phyloP scores from a whole-genome alignment of 2,329 filamentous ascomycete species.

The Byssothecium circinans region DNA sequence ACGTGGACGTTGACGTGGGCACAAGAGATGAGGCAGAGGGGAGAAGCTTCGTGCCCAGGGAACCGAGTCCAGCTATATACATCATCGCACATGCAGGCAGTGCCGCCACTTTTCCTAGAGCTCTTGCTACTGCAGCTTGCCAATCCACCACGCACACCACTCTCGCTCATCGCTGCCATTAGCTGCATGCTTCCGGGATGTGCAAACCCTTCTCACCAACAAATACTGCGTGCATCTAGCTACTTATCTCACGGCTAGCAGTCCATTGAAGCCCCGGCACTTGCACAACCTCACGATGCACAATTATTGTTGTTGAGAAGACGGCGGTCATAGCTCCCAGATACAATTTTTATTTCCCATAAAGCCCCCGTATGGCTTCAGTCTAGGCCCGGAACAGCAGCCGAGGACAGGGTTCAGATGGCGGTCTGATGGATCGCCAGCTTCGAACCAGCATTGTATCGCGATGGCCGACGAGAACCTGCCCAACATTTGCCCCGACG shows the following conservation, averaged over 20 bases:
- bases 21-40: too few relatives aligned
- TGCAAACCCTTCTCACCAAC: conserved; percentile 1
- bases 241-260: conserved; percentile 5
- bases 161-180: conserved; percentile 4
- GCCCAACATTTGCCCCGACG: conserved; percentile 14
- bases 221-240: too few relatives aligned
- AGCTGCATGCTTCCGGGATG: conserved; percentile 7
- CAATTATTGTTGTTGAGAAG: conserved; percentile 33
- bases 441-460: conserved; percentile 10
- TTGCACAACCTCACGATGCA: conserved; percentile 21
- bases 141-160: conserved; percentile 11
- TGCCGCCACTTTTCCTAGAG: too few relatives aligned
- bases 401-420: conserved; percentile 14
- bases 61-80: too few relatives aligned
- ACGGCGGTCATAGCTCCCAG: conserved; percentile 24
- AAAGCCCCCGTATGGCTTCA: conserved; percentile 16
- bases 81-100: background rate
- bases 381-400: conserved; percentile 11
- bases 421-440: conserved; percentile 17
- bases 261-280: conserved; percentile 10
- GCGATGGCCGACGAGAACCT: conserved; percentile 5
- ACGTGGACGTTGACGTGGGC: too few relatives aligned
- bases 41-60: too few relatives aligned
- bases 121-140: conserved; percentile 11
- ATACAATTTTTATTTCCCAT: conserved; percentile 18